These are phyloP conservation scores for Serendipita sp. DNA, from an alignment of 768 basidiomycete species.

Conservation along the genomic window DNA sequence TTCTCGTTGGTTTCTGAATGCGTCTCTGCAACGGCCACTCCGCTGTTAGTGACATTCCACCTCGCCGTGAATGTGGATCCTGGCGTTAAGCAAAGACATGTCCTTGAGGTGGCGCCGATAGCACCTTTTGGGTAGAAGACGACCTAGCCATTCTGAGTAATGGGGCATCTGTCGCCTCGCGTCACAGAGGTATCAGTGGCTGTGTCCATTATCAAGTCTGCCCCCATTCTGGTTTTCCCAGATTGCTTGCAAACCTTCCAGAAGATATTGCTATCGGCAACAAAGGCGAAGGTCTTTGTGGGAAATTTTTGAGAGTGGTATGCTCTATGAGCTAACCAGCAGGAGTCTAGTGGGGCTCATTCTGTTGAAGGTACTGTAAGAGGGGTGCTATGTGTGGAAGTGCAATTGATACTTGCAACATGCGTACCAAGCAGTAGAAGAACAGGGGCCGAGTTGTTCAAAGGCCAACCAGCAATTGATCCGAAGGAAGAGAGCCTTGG, in stretches of 20 bases:
- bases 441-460: not conserved
- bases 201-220: not conserved
- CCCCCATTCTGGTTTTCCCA: not conserved
- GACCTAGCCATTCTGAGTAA: not conserved
- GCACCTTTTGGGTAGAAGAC: not conserved
- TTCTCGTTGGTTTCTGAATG: not conserved
- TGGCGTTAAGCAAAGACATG: too few species aligned
- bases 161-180: not conserved
- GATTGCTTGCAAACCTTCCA: constrained; percentile 2
- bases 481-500: not conserved
- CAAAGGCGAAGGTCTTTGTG: not conserved
- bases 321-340: not conserved
- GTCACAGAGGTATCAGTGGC: not conserved
- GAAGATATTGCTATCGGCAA: not conserved
- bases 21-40: not conserved
- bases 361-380: not conserved
- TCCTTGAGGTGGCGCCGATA: too few species aligned
- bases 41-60: not conserved
- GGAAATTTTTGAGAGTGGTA: not conserved
- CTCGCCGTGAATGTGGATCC: not conserved
- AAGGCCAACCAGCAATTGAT: not conserved
- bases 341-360: not conserved
- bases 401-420: not conserved
- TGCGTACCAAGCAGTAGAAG: not conserved
- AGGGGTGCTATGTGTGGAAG: not conserved